Evolutionary conservation across 768 basidiomycete species (phyloP).

Genomic region (Collybia mongolica): DNA sequence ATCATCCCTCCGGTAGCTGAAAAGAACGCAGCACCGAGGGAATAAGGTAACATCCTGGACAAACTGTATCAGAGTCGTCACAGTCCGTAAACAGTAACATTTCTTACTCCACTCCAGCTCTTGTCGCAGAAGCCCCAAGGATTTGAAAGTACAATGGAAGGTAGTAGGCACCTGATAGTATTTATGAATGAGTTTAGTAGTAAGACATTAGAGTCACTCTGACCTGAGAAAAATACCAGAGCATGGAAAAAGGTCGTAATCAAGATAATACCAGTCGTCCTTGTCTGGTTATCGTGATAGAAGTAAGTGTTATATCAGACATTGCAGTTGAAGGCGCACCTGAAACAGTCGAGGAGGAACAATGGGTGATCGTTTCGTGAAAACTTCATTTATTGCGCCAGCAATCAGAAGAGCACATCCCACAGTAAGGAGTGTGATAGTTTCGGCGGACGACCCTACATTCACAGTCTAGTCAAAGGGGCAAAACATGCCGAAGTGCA

Average conservation of each 20-base stretch:
- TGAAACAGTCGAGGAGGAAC: slow-evolving; percentile 75
- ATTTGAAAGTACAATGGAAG: slow-evolving; percentile 80
- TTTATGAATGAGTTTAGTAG: neutral
- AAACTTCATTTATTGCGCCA: slow-evolving; percentile 56
- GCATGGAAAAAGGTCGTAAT: slow-evolving; percentile 63
- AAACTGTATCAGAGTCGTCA: neutral
- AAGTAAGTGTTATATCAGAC: neutral
- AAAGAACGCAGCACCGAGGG: slow-evolving; percentile 53
- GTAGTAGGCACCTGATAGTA: slow-evolving; percentile 51
- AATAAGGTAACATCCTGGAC: slow-evolving; percentile 71
- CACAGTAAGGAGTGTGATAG: slow-evolving; percentile 61
- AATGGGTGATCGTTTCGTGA: slow-evolving; percentile 66
- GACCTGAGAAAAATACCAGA: slow-evolving; percentile 57
- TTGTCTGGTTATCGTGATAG: slow-evolving; percentile 43
- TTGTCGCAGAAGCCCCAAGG: slow-evolving; percentile 72
- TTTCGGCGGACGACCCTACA: slow-evolving; percentile 56
- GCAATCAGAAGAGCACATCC: slow-evolving; percentile 53
- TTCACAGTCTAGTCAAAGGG: neutral
- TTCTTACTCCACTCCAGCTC: slow-evolving; percentile 60
- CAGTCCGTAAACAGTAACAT: neutral
- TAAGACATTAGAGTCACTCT: neutral
- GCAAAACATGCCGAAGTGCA: slow-evolving; percentile 4
- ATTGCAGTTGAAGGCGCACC: slow-evolving; percentile 28
- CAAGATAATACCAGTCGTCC: slow-evolving; percentile 65
- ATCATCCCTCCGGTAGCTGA: slow-evolving; percentile 58